These are phyloP conservation scores for Cystoisospora suis DNA, from an alignment of 169 alveolate genomes.

Conservation along the genomic window DNA sequence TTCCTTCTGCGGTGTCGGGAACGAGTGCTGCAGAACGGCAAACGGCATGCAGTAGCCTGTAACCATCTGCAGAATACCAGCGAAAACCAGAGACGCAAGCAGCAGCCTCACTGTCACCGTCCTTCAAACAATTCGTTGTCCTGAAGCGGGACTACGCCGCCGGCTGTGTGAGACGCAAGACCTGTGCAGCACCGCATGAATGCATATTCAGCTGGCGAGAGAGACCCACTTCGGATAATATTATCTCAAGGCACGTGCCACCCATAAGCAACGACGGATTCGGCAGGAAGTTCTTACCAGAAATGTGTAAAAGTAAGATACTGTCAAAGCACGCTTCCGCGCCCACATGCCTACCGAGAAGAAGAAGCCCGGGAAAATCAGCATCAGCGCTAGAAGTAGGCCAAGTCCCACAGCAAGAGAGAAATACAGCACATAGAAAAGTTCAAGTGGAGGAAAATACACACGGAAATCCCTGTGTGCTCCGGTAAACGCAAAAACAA, in stretches of 20 bases:
- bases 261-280: too few species aligned
- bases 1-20: neutral
- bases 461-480: neutral
- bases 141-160: too few species aligned
- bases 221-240: too few species aligned
- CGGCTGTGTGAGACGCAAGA: too few species aligned
- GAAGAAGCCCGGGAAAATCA: neutral
- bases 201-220: too few species aligned
- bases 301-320: neutral
- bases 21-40: constrained; percentile 14
- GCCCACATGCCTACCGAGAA: neutral
- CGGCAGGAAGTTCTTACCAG: neutral
- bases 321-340: neutral
- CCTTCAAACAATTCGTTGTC: too few species aligned
- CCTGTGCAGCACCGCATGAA: too few species aligned
- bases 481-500: neutral
- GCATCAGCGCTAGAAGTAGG: neutral
- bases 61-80: neutral
- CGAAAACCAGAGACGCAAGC: too few species aligned
- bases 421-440: neutral
- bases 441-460: neutral
- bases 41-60: constrained; percentile 10
- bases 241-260: too few species aligned
- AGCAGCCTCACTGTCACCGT: too few species aligned
- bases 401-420: neutral